Percentiles rank a stretch among this genome's conserved stretches.
phyloP scores from a whole-genome alignment of 495 filamentous ascomycete species.

The Lepraria neglecta region DNA sequence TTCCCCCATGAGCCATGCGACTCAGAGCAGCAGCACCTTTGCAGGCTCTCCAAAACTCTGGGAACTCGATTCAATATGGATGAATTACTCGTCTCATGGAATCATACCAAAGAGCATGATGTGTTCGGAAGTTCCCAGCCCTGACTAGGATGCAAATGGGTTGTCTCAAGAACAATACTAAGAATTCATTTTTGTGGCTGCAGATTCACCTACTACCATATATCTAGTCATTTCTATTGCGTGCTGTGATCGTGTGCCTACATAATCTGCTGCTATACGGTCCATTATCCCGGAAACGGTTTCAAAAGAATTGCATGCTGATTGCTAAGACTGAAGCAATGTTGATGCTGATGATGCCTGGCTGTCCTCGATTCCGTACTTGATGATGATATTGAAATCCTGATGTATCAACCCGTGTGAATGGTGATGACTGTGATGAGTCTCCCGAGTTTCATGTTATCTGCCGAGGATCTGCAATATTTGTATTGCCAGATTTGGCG shows the following conservation, averaged over 20 bases:
- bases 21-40: no score
- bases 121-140: not conserved
- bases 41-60: no score
- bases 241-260: not conserved
- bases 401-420: no score
- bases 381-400: no score
- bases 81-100: not conserved
- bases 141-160: not conserved
- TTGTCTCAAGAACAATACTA: conserved; percentile 23
- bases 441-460: no score
- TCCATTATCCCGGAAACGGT: no score
- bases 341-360: not conserved
- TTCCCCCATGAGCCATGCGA: not conserved
- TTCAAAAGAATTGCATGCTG: no score
- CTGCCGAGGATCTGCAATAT: not conserved
- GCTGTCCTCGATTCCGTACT: not conserved
- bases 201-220: not conserved
- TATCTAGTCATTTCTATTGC: not conserved
- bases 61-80: no score
- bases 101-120: not conserved
- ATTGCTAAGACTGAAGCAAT: no score
- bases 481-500: not conserved
- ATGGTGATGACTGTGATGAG: no score
- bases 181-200: not conserved
- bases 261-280: not conserved